A percentile compares a stretch with the other conserved stretches of the same genome.
phyloP scores from a whole-genome alignment of 1,284 basidiomycete genomes.

The Phellopilus nigrolimitatus region DNA sequence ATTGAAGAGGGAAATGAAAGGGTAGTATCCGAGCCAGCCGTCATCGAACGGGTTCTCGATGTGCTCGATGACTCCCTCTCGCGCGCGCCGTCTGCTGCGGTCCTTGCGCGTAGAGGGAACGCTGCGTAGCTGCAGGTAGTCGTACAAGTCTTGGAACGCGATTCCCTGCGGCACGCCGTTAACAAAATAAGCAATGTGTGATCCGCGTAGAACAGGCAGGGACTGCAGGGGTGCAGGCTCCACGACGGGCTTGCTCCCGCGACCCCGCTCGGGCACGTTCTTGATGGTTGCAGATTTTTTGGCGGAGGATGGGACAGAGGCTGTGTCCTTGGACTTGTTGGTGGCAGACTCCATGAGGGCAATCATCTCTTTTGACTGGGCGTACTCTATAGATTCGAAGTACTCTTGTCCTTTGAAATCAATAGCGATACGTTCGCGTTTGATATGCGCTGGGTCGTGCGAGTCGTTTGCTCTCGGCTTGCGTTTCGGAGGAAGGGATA shows the following conservation, averaged over 20 bases:
- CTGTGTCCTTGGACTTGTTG: constrained; percentile 47
- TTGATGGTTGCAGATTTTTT: constrained; percentile 68
- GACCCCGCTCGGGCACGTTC: constrained; percentile 52
- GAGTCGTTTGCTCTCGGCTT: constrained; percentile 52
- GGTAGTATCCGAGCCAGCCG: constrained; percentile 93
- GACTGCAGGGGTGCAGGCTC: constrained; percentile 48
- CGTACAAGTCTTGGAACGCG: constrained; percentile 88
- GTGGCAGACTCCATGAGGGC: constrained; percentile 59
- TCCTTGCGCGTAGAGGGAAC: constrained; percentile 51
- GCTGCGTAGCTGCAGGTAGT: constrained; percentile 82
- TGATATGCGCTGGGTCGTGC: constrained; percentile 71
- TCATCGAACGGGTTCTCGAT: constrained; percentile 88
- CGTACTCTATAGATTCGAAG: constrained; percentile 92
- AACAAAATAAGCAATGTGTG: constrained; percentile 85
- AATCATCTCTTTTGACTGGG: constrained; percentile 91
- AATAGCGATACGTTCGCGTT: constrained; percentile 87
- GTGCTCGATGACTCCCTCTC: constrained; percentile 67
- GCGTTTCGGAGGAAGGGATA: constrained; percentile 73
- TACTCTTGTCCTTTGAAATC: constrained; percentile 95
- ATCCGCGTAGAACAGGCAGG: constrained; percentile 68
- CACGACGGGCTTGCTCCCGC: constrained; percentile 26
- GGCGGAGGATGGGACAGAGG: constrained; percentile 51
- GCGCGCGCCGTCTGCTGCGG: constrained; percentile 48
- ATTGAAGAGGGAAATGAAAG: constrained; percentile 91
- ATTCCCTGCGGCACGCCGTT: constrained; percentile 86